A percentile compares a stretch with the other conserved stretches of the same genome.
Evolutionary conservation across 2,329 filamentous ascomycete species (phyloP).

Genomic region (Fusarium drepaniforme): DNA sequence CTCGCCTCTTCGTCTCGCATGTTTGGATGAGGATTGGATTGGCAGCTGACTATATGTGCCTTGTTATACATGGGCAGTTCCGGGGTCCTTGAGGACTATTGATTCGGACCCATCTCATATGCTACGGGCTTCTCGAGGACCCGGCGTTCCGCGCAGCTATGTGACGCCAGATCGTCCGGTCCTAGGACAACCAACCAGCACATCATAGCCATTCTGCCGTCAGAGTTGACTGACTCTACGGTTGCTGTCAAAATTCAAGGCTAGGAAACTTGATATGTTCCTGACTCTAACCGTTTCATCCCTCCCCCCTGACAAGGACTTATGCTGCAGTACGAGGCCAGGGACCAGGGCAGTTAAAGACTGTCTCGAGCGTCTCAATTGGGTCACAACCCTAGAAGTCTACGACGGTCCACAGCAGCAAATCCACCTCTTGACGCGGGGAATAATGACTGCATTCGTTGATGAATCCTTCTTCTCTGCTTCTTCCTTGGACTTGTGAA

Average conservation of each 20-base stretch:
- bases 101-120: constrained; percentile 30
- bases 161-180: constrained; percentile 16
- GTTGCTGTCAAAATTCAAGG: constrained; percentile 19
- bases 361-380: constrained; percentile 32
- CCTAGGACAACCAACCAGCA: not conserved
- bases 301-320: constrained; percentile 31
- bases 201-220: constrained; percentile 3
- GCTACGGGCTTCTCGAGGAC: not conserved
- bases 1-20: constrained; percentile 21
- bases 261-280: constrained; percentile 20
- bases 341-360: constrained; percentile 28
- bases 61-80: constrained; percentile 27
- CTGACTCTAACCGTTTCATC: constrained; percentile 38
- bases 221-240: constrained; percentile 1
- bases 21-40: constrained; percentile 13
- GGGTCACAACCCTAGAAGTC: constrained; percentile 14
- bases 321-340: constrained; percentile 13
- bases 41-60: constrained; percentile 35
- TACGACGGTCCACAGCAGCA: constrained; percentile 30
- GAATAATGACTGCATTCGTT: constrained; percentile 20
- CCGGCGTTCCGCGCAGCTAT: constrained; percentile 4
- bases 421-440: constrained; percentile 35
- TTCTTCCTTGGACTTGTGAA: constrained; percentile 21
- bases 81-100: constrained; percentile 33
- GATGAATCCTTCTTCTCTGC: constrained; percentile 16